Evolutionary conservation across 345 rosid species (phyloP), one percentile per base, ranked within the genome.

Genomic region (Populus nigra): DNA sequence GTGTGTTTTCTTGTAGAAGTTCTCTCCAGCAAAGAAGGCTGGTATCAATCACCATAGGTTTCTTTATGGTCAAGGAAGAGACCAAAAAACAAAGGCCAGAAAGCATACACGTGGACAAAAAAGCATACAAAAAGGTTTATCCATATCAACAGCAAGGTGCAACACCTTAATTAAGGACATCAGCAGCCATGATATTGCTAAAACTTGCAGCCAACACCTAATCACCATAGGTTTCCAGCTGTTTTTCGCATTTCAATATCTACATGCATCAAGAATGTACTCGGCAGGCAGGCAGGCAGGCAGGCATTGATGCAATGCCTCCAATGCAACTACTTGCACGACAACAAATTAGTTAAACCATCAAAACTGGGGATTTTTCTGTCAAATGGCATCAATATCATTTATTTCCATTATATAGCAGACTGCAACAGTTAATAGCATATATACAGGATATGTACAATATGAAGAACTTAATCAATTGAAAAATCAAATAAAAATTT

Each of bases 371-470:
- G 72, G 8, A 22, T 10, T 69, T 55, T 55, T 57, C 65, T 35
- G n/a, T 6, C 68, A 63, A 68, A 31, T 41, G 20, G 73, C 82
- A 55, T 66, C 12, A 65, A 74, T 35, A 67, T 71, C 39, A 22
- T 65, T 35, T 73, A 57, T 61, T 23, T 76, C 49, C 50, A 79
- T 71, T 71, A 31, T 39, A 69, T 73, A 57, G 77, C 76, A 65
- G 74, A 77, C 49, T 73, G 71, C 83, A 36, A 17, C 7, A 53
- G 80, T 62, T 47, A 45, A 65, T 72, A 49, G 61, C 79, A 72
- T 78, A 83, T 84, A 23, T 80, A 86, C 90, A 83, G 49, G 57
- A 79, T 84, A 86, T 86, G 47, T 79, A 86, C 84, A 84, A 57
- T 31, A 76, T 62, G 15, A 35, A 72, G 20, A 17, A n/a, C n/a